These are phyloP conservation scores for Cystoderma amianthinum DNA, from an alignment of 768 basidiomycete species.

Conservation along the genomic window DNA sequence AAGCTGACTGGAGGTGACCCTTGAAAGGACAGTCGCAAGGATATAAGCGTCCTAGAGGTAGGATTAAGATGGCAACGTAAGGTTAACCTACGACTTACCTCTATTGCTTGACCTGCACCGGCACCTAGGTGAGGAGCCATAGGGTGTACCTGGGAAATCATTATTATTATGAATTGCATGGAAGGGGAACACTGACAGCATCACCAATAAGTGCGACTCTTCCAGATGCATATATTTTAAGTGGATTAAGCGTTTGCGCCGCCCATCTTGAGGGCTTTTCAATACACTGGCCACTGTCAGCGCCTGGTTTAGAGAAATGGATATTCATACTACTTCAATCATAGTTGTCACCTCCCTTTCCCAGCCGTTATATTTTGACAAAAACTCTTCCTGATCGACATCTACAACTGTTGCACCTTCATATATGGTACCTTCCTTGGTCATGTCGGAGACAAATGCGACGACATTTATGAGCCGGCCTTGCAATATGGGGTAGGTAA, in stretches of 20 bases:
- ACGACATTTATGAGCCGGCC: constrained; percentile 28
- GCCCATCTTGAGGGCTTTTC: constrained; percentile 31
- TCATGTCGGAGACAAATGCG: constrained; percentile 19
- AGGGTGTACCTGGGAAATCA: no score
- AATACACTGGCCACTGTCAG: constrained; percentile 13
- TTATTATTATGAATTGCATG: no score
- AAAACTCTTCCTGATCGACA: constrained; percentile 23
- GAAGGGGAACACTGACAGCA: no score
- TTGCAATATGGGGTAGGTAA: constrained; percentile 29
- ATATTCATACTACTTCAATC: constrained; percentile 14
- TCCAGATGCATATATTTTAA: no score
- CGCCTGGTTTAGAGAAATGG: background rate
- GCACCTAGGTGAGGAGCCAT: no score
- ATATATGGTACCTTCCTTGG: constrained; percentile 18
- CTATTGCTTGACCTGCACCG: no score
- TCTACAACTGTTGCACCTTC: constrained; percentile 22
- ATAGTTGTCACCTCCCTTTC: constrained; percentile 25
- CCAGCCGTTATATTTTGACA: constrained; percentile 20
- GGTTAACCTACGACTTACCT: no score
- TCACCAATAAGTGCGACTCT: constrained; percentile 13
- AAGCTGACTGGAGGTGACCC: no score
- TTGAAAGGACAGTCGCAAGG: no score
- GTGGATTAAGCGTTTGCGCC: constrained; percentile 25
- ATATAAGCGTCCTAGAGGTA: no score
- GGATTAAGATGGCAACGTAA: no score